These are phyloP conservation scores for Aspergillus quadricinctus DNA, from an alignment of 2,329 filamentous ascomycete species.

Conservation along the genomic window DNA sequence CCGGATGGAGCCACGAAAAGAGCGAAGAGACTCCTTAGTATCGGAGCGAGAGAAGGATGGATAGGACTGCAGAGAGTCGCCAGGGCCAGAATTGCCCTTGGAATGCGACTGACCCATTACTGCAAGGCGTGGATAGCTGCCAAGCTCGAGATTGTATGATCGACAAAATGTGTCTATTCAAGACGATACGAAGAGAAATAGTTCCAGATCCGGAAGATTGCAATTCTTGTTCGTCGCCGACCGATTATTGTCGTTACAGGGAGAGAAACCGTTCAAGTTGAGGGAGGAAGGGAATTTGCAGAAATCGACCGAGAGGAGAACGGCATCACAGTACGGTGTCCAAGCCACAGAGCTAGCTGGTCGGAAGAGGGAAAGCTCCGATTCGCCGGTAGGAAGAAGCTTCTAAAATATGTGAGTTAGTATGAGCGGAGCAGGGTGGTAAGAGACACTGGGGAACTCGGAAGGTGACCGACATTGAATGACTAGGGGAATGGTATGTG, in stretches of 20 bases:
- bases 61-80: slow-evolving; percentile 71
- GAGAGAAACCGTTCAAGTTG: background rate
- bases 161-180: slow-evolving; percentile 19
- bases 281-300: slow-evolving; percentile 3
- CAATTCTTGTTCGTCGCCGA: background rate
- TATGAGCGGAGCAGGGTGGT: slow-evolving; percentile 1
- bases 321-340: slow-evolving; percentile 6
- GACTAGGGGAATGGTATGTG: slow-evolving; percentile 17
- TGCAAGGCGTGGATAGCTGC: slow-evolving; percentile 30
- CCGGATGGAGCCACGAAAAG: slow-evolving; percentile 72
- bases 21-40: slow-evolving; percentile 86
- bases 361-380: slow-evolving; percentile 21
- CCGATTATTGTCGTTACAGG: background rate
- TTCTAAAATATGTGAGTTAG: slow-evolving; percentile 16
- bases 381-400: slow-evolving; percentile 17
- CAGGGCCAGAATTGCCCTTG: slow-evolving; percentile 52
- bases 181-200: slow-evolving; percentile 15
- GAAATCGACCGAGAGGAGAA: slow-evolving; percentile 8
- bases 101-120: slow-evolving; percentile 51
- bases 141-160: slow-evolving; percentile 24
- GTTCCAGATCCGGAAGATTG: background rate
- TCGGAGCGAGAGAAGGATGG: slow-evolving; percentile 90
- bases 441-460: background rate
- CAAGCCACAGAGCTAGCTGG: slow-evolving; percentile 16
- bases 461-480: slow-evolving; percentile 1